Percentiles rank a stretch among this genome's conserved stretches.
Evolutionary conservation across 352 stramenopile genomes (phyloP).

Genomic region (Pythium dissotocum): DNA sequence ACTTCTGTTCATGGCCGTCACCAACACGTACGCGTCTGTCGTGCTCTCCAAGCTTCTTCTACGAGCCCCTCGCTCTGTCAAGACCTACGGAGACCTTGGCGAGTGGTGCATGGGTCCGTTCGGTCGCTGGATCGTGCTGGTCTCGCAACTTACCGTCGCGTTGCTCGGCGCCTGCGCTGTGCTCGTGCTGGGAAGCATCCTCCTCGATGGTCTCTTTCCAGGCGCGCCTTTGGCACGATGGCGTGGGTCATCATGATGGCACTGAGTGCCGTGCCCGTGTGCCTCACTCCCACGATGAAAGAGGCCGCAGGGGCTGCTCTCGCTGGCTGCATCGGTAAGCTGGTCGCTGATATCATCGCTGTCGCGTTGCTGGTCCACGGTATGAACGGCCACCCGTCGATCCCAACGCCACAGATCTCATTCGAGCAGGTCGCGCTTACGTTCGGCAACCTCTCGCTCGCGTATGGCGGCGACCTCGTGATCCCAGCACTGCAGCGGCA

Average conservation of each 20-base stretch:
- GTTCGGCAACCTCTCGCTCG: slow-evolving; percentile 37
- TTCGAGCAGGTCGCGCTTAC: slow-evolving; percentile 33
- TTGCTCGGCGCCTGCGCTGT: slow-evolving; percentile 28
- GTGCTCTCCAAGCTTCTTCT: slow-evolving; percentile 30
- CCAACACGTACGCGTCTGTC: slow-evolving; percentile 36
- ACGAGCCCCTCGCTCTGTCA: slow-evolving; percentile 20
- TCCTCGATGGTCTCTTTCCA: slow-evolving; percentile 33
- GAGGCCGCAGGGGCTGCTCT: slow-evolving; percentile 31
- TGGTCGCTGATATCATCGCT: slow-evolving; percentile 32
- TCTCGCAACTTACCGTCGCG: slow-evolving; percentile 30
- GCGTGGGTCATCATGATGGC: slow-evolving; percentile 37
- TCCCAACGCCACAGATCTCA: slow-evolving; percentile 26
- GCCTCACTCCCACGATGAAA: slow-evolving; percentile 35
- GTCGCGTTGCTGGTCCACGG: slow-evolving; percentile 28
- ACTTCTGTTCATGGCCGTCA: slow-evolving; percentile 37
- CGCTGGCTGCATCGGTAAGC: slow-evolving; percentile 31
- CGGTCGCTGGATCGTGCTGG: slow-evolving; percentile 30
- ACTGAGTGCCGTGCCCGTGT: slow-evolving; percentile 28
- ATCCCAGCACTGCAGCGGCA: slow-evolving; percentile 31
- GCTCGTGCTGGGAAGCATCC: slow-evolving; percentile 26
- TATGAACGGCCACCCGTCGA: slow-evolving; percentile 29
- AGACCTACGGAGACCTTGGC: slow-evolving; percentile 36
- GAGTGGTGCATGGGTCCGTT: slow-evolving; percentile 33
- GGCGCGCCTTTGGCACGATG: slow-evolving; percentile 15
- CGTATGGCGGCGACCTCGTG: slow-evolving; percentile 36